Conservation (phyloP, 176 grass and related monocot genomes). For the Cenchrus purpureus region DNA sequence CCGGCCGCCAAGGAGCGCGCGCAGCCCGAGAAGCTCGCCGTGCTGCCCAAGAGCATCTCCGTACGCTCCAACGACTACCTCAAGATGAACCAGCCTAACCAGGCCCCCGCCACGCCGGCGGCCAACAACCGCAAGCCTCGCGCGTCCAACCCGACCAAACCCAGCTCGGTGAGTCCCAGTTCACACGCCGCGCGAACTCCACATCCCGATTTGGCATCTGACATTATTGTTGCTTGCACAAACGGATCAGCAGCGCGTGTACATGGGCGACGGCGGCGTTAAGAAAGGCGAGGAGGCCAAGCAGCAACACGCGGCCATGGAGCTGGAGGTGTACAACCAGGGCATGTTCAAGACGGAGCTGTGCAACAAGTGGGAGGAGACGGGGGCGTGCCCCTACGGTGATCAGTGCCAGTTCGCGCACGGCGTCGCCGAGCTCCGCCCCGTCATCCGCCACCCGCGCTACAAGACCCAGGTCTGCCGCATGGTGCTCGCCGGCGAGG, state of each 20-base stretch:
- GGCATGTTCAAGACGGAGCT: conserved; percentile 99
- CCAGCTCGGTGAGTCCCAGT: conserved; percentile 56
- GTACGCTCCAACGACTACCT: conserved; percentile 86
- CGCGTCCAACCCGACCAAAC: conserved; percentile 28
- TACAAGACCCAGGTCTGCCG: conserved; percentile 99
- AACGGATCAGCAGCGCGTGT: conserved; percentile 56
- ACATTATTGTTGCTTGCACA: neutral
- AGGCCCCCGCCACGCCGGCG: neutral
- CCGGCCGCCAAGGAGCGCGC: conserved; percentile 32
- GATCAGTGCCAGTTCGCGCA: conserved; percentile 97
- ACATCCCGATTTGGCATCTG: neutral
- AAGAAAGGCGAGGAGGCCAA: conserved; percentile 41
- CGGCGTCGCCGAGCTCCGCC: conserved; percentile 93
- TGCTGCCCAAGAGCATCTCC: conserved; percentile 85
- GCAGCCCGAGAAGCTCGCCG: conserved; percentile 48
- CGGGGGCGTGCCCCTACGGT: conserved; percentile 76
- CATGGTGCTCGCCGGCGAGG: conserved; percentile 85
- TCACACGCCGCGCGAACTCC: neutral
- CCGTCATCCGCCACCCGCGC: conserved; percentile 92
- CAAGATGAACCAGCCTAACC: conserved; percentile 56
- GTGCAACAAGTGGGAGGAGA: conserved; percentile 99
- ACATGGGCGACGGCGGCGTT: conserved; percentile 27
- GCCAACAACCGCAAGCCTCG: conserved; percentile 38
- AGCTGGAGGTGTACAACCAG: conserved; percentile 96
- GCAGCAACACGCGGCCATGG: conserved; percentile 41